phyloP scores from a whole-genome alignment of 805 yeast species.

The Lachancea nothofagi region DNA sequence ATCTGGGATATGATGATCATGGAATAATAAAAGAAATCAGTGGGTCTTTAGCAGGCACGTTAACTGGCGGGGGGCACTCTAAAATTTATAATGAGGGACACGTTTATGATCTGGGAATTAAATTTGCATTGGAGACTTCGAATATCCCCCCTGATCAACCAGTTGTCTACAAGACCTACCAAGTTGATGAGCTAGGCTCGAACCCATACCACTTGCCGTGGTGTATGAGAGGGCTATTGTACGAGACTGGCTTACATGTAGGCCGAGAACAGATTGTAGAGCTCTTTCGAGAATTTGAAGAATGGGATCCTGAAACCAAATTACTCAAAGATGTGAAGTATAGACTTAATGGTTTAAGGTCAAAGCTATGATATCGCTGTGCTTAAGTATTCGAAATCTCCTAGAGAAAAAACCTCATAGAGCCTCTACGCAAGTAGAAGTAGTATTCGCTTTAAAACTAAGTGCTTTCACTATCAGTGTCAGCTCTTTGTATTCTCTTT shows the following conservation, averaged over 20 bases:
- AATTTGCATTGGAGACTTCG: conserved; percentile 70
- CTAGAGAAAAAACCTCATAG: no score
- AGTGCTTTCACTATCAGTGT: conserved; percentile 7
- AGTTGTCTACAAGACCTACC: conserved; percentile 40
- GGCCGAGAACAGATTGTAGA: conserved; percentile 54
- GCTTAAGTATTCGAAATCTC: no score
- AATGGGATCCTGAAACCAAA: conserved; percentile 85
- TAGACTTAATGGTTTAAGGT: conserved; percentile 53
- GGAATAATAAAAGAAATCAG: conserved; percentile 83
- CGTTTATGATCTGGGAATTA: conserved; percentile 76
- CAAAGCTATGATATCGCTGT: conserved; percentile 15
- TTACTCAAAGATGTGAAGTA: conserved; percentile 78
- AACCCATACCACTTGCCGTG: conserved; percentile 90
- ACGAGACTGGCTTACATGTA: conserved; percentile 50
- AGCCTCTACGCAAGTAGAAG: not conserved
- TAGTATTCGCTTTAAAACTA: not conserved
- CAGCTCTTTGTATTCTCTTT: conserved; percentile 19
- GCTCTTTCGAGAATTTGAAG: conserved; percentile 65
- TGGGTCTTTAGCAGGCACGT: conserved; percentile 72
- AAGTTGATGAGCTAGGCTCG: conserved; percentile 57
- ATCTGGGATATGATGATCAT: conserved; percentile 77
- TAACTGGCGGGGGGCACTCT: conserved; percentile 95
- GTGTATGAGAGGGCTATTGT: conserved; percentile 80
- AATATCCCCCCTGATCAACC: conserved; percentile 43
- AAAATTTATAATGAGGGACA: conserved; percentile 76